These are phyloP conservation scores for Solanum neorickii DNA, from an alignment of 257 asterid genomes.

Conservation along the genomic window DNA sequence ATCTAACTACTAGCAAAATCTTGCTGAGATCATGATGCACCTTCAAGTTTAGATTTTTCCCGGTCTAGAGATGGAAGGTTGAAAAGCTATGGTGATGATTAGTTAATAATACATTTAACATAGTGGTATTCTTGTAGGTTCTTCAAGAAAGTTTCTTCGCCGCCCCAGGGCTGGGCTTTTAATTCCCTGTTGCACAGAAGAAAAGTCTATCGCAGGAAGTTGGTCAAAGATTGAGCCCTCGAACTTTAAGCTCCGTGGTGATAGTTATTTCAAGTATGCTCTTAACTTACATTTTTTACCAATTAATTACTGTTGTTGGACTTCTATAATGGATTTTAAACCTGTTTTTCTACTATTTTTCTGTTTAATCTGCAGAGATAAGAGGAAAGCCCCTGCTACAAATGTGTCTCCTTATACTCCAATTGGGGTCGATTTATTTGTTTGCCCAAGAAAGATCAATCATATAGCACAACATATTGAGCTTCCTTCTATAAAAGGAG, in stretches of 20 bases:
- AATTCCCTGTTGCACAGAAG: constrained; percentile 50
- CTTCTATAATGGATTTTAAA: not conserved
- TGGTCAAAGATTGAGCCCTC: constrained; percentile 73
- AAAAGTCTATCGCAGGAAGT: constrained; percentile 43
- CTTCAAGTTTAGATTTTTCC: not conserved
- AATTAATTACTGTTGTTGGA: not conserved
- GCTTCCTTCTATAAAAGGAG: constrained; percentile 41
- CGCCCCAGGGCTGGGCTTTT: constrained; percentile 63
- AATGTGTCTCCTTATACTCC: constrained; percentile 49
- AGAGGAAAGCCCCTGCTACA: constrained; percentile 59
- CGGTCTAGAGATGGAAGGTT: not conserved
- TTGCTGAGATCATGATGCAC: not conserved
- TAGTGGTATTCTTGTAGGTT: constrained; percentile 21
- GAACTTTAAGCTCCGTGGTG: constrained; percentile 70
- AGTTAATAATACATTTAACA: not conserved
- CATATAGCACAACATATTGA: constrained; percentile 72
- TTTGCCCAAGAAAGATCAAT: constrained; percentile 44
- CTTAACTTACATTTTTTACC: not conserved
- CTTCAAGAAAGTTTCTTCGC: constrained; percentile 40
- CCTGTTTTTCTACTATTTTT: not conserved
- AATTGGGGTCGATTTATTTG: constrained; percentile 59
- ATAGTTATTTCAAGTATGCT: constrained; percentile 58
- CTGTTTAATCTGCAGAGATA: constrained; percentile 39
- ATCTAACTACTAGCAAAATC: not conserved
- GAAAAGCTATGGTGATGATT: not conserved